phyloP scores from a whole-genome alignment of 768 basidiomycete genomes.

The Leucocoprinus sp. region DNA sequence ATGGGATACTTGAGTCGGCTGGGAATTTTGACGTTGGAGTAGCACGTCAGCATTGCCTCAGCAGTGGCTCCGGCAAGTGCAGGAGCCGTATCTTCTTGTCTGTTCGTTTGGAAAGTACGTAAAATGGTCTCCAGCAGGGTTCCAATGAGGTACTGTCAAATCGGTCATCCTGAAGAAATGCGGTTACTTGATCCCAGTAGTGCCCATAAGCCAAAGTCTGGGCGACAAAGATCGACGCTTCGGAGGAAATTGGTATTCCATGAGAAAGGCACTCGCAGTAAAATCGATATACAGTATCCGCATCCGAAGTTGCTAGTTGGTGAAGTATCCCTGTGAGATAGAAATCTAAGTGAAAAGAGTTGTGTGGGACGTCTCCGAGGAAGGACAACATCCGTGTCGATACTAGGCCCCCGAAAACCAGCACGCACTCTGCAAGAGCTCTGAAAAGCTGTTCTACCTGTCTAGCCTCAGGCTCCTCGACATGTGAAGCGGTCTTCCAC shows the following conservation, averaged over 20 bases:
- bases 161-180: slow-evolving; percentile 24
- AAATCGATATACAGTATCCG: slow-evolving; percentile 23
- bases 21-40: slow-evolving; percentile 24
- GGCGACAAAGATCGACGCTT: slow-evolving; percentile 23
- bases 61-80: slow-evolving; percentile 25
- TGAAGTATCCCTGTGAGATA: slow-evolving; percentile 14
- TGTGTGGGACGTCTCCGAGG: background rate
- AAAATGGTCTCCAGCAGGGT: slow-evolving; percentile 32
- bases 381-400: slow-evolving; percentile 19
- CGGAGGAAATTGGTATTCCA: slow-evolving; percentile 17
- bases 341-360: background rate
- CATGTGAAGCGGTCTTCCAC: slow-evolving; percentile 18
- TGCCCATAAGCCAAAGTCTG: slow-evolving; percentile 23
- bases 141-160: slow-evolving; percentile 26
- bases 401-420: slow-evolving; percentile 19
- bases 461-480: slow-evolving; percentile 13
- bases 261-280: slow-evolving; percentile 23
- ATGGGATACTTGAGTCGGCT: slow-evolving; percentile 33
- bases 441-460: slow-evolving; percentile 27
- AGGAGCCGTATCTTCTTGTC: slow-evolving; percentile 22
- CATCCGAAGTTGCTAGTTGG: slow-evolving; percentile 20
- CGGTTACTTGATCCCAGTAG: slow-evolving; percentile 22
- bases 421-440: slow-evolving; percentile 25
- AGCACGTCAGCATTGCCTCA: slow-evolving; percentile 28
- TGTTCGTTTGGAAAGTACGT: slow-evolving; percentile 26